Evolutionary conservation across 805 yeast genomes (phyloP), one percentile per base, ranked within the genome.

Genomic region (Sugiyamaella americana): DNA sequence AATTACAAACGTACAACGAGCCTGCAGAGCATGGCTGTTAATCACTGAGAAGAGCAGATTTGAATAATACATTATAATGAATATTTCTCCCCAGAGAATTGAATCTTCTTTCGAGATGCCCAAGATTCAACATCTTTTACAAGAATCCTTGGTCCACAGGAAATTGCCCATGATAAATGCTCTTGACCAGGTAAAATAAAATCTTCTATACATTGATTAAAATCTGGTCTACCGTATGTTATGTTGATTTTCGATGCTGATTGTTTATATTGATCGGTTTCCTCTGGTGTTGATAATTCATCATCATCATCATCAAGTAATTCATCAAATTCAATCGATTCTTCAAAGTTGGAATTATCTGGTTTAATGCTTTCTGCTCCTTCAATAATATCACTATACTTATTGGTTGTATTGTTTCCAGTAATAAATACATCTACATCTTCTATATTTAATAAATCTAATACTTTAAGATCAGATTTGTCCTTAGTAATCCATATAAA

Each of bases 401-500:
- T 43, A 8, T 43, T 38, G 23, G 46, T 47, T 24, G 41, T 40
- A 24, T 40, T 44, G 17, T 30, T 41, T 52, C 78, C 80, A 46
- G 79, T 78, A 43, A 76, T 70, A 44, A 71, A 73, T 20, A 74
- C 69, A 48, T 69, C 71, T 37, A 70, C 70, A 36, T 3, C 24
- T 21, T 13, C 70, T 11, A 69, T 64, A 26, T 74, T 74, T 5
- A 95, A 87, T 3, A 89, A 83, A 34, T 84, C 78, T 56, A 79
- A 82, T 24, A 86, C 84, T 51, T 83, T 91, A 52, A 87, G 75
- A 36, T 88, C 91, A 73, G 78, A 54, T 78, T 70, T 37, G 58
- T 87, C 94, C 55, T 88, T 76, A 16, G 86, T 78, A 10, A 88
- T 93, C 98, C 98, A 91, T 1, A 91, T 73, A 48, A 91, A 73